Base-by-base conservation (phyloP, 2,329 filamentous ascomycete genomes). In the Harringtonia aguacate region DNA sequence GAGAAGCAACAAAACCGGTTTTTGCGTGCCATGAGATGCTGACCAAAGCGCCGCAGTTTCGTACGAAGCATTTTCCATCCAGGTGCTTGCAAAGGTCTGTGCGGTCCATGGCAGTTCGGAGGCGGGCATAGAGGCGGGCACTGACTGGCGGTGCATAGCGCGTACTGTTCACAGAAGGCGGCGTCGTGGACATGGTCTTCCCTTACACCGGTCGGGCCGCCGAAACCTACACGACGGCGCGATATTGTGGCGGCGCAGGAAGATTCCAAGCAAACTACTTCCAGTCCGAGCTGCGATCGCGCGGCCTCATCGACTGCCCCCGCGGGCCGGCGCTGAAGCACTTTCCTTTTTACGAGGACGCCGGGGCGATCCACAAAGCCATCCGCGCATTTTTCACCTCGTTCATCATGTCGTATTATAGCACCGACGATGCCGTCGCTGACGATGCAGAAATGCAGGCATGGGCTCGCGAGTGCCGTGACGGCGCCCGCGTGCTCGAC, bases 321-420 rank as follows among this genome's bases (percentile, higher is more conserved):
- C 46, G 49, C 14, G 63, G 64, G 4, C 65, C 65, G 1, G 48
- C 53, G 2, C 54, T 71, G 15, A 61, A 61, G 41, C 46, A 55
- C 37, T 68, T 70, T 46, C 68, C 68, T 0, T 71, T 66, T 51
- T 62, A 63, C 48, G 60, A 71, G 20, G 67, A 72, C 46, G 65
- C 60, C 2, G 47, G 47, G 6, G 52, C 54, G 1, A 64, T 72
- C 39, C 49, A 59, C 37, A 50, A 56, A 36, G 58, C 56, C 4
- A 65, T 65, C 38, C 53, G 54, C 4, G 42, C 45, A 0, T 71
- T 71, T 52, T 61, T 69, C 48, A 52, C 50, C 10, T 44, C 58
- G 3, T 67, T 69, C 45, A 57, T 71, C 15, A 52, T 64, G 33
- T 62, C 67, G 0, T 71, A 68, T 55, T 73, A 73, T 54, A 4